A percentile compares a stretch with the other conserved stretches of the same genome.
Conservation (phyloP, 495 filamentous ascomycete species). For the Penicillium parvum region DNA sequence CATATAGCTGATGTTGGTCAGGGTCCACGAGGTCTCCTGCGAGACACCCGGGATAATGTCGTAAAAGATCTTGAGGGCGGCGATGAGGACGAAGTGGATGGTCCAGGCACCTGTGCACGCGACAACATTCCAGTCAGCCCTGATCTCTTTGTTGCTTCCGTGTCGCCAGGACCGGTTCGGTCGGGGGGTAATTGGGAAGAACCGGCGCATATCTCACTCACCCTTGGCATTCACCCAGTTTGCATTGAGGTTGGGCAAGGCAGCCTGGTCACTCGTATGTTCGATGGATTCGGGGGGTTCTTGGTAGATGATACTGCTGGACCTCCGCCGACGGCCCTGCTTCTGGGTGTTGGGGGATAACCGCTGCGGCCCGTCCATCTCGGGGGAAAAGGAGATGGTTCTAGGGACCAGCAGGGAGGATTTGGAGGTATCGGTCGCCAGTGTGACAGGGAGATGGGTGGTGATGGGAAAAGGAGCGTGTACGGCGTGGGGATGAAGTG, state of each 20-base stretch:
- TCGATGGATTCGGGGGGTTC: constrained; percentile 92
- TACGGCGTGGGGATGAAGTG: constrained; percentile 30
- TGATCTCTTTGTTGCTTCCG: constrained; percentile 4
- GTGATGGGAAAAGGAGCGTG: constrained; percentile 23
- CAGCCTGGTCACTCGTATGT: constrained; percentile 92
- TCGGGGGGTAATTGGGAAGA: neutral
- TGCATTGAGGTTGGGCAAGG: constrained; percentile 91
- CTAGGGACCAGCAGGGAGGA: constrained; percentile 75
- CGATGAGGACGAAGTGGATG: constrained; percentile 90
- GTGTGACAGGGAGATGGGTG: constrained; percentile 17
- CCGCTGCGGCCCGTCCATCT: constrained; percentile 58
- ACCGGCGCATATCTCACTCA: constrained; percentile 38
- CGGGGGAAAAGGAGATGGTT: constrained; percentile 75
- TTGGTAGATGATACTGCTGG: constrained; percentile 93
- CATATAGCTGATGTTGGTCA: constrained; percentile 99
- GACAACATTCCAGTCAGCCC: constrained; percentile 13
- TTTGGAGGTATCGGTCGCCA: constrained; percentile 61
- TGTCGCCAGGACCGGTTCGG: constrained; percentile 11
- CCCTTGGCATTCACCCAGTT: constrained; percentile 99
- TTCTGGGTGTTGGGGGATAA: constrained; percentile 51
- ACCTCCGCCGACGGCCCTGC: constrained; percentile 77
- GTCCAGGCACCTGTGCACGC: constrained; percentile 78
- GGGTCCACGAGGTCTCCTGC: constrained; percentile 96
- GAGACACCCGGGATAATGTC: constrained; percentile 91
- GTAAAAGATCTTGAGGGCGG: constrained; percentile 87